Percentiles rank a stretch among this genome's conserved stretches.
Conservation (phyloP, 305 asterid species). For the Fraxinus ornus region DNA sequence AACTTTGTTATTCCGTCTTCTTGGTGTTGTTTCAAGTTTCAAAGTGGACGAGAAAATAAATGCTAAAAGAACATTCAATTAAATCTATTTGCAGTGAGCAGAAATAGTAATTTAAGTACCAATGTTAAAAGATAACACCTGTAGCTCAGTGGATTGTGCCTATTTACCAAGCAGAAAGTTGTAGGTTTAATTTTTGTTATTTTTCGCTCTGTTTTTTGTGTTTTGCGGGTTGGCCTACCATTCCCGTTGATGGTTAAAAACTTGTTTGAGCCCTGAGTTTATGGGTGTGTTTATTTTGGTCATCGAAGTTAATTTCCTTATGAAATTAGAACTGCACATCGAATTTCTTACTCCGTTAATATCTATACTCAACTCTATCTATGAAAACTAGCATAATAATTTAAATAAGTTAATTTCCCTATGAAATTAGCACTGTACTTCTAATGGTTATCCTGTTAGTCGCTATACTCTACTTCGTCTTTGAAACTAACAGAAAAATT, state of each 20-base stretch:
- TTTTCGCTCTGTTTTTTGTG: background rate
- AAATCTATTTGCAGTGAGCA: background rate
- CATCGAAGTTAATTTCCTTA: background rate
- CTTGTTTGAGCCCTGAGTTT: no score
- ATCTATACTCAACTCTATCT: background rate
- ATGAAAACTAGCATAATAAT: background rate
- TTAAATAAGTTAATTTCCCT: background rate
- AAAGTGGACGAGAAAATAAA: background rate
- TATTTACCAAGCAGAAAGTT: slow-evolving; percentile 82
- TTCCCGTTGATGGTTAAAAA: no score
- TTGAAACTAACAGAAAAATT: no score
- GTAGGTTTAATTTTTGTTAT: slow-evolving; percentile 39
- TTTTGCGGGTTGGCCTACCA: no score
- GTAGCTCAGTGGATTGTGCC: slow-evolving; percentile 72
- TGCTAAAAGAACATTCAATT: background rate
- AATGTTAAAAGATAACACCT: slow-evolving; percentile 29
- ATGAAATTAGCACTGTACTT: background rate
- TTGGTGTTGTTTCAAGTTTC: background rate
- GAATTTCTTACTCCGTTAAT: no score
- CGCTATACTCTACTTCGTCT: no score
- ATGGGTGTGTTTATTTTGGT: background rate
- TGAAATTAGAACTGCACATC: background rate
- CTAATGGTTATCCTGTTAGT: background rate
- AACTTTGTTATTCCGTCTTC: background rate
- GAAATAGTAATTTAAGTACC: background rate